phyloP scores from a whole-genome alignment of 2,329 filamentous ascomycete species.

The Periconia sp. region DNA sequence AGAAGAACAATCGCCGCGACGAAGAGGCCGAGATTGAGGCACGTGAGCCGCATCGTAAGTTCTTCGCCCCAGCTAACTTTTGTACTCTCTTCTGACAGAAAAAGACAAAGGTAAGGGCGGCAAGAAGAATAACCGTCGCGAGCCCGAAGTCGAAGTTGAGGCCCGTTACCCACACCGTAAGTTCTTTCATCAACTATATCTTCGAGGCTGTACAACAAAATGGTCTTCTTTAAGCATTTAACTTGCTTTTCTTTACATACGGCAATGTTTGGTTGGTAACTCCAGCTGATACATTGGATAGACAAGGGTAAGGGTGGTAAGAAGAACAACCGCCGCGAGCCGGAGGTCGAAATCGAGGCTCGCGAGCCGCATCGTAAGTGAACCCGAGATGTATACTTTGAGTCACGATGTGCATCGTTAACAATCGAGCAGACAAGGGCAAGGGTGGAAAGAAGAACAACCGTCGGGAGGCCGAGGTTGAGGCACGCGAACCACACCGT shows the following conservation, averaged over 20 bases:
- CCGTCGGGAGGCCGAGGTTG: constrained; percentile 1
- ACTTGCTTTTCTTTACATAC: neutral
- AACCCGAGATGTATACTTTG: neutral
- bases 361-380: constrained; percentile 5
- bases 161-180: constrained; percentile 9
- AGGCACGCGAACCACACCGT: constrained; percentile 1
- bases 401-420: neutral
- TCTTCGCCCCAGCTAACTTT: no score
- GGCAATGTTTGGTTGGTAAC: no score
- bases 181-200: neutral
- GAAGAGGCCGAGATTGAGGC: constrained; percentile 10
- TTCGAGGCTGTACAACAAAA: neutral
- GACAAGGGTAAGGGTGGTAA: neutral
- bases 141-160: constrained; percentile 5
- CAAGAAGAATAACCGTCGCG: constrained; percentile 8
- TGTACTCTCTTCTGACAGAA: no score
- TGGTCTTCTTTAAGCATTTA: neutral
- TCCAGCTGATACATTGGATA: no score
- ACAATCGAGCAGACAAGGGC: constrained; percentile 4
- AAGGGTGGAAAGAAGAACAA: neutral
- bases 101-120: constrained; percentile 12
- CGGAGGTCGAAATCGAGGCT: neutral
- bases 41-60: constrained; percentile 7
- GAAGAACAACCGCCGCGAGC: neutral
- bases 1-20: constrained; percentile 3